Conservation (phyloP, 108 stramenopile genomes). For the Phaeodactylum tricornutum region DNA sequence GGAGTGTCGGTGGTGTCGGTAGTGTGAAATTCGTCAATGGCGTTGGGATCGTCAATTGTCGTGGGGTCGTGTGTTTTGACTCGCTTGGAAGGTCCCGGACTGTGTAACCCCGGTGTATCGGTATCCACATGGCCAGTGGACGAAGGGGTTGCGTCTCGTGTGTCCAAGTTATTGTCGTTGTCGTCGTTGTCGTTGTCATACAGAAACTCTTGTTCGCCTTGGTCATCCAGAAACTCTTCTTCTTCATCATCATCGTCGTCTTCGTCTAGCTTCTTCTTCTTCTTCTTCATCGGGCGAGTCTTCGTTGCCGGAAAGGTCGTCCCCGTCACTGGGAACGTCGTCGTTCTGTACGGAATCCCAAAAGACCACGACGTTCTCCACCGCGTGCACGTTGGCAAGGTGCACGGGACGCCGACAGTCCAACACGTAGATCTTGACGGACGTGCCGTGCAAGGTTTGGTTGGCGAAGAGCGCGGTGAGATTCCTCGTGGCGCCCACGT, state of each 20-base stretch:
- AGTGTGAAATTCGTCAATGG: slow-evolving; percentile 2
- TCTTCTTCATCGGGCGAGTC: slow-evolving; percentile 20
- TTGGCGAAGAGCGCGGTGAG: slow-evolving; percentile 34
- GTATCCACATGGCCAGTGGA: slow-evolving; percentile 5
- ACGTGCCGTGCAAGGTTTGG: neutral
- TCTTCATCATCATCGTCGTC: slow-evolving; percentile 28
- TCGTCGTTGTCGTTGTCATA: slow-evolving; percentile 30
- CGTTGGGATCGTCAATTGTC: slow-evolving; percentile 3
- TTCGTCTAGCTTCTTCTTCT: slow-evolving; percentile 29
- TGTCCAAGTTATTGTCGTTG: slow-evolving; percentile 16
- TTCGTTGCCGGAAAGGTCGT: slow-evolving; percentile 68
- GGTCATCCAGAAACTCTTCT: slow-evolving; percentile 17
- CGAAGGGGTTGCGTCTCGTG: no score
- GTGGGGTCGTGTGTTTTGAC: neutral
- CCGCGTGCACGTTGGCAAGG: slow-evolving; percentile 68
- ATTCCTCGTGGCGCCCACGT: slow-evolving; percentile 65
- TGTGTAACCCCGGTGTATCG: slow-evolving; percentile 2
- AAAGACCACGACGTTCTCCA: slow-evolving; percentile 55
- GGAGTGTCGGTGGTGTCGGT: neutral
- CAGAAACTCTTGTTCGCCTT: slow-evolving; percentile 6
- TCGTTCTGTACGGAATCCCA: slow-evolving; percentile 49
- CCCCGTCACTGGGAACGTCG: slow-evolving; percentile 65
- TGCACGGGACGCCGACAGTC: slow-evolving; percentile 73
- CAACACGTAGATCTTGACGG: slow-evolving; percentile 46
- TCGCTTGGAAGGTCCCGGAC: neutral